Conservation (phyloP, 2,329 filamentous ascomycete species). For the Phialophora expanda region DNA sequence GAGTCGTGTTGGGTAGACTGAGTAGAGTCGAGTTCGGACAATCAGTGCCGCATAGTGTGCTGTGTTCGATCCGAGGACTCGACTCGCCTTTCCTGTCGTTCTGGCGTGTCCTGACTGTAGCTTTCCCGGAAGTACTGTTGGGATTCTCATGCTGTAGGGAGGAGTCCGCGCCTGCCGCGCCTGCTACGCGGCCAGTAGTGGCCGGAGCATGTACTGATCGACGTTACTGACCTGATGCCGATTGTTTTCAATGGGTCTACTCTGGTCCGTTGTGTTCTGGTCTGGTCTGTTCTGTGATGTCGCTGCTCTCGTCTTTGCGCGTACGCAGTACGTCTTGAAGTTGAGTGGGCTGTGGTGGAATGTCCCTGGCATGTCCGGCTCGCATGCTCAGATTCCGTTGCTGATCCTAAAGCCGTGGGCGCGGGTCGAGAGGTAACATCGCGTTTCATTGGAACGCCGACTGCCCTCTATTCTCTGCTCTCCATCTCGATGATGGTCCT, state of each 20-base stretch:
- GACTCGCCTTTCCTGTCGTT: too few species aligned
- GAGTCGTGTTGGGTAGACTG: too few species aligned
- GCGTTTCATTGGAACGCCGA: not conserved
- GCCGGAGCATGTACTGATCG: not conserved
- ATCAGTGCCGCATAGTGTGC: too few species aligned
- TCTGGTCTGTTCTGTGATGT: not conserved
- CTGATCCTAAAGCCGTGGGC: not conserved
- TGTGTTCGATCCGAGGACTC: too few species aligned
- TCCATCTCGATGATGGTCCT: not conserved
- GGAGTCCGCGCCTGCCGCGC: too few species aligned
- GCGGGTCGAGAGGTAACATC: not conserved
- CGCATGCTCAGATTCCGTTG: not conserved
- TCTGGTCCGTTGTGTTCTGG: not conserved
- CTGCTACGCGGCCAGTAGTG: not conserved
- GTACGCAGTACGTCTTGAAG: not conserved
- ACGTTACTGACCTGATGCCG: not conserved
- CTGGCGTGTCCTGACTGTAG: too few species aligned
- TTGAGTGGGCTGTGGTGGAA: not conserved
- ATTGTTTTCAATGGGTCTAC: not conserved
- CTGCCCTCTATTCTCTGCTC: too few species aligned
- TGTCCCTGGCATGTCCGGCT: not conserved
- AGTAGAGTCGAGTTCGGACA: too few species aligned
- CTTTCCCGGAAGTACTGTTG: too few species aligned
- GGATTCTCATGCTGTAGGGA: too few species aligned
- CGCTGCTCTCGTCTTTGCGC: too few species aligned